Evolutionary conservation across 2,329 filamentous ascomycete species (phyloP), one percentile per base, ranked within the genome.

Genomic region (Colletotrichum brevisporum): DNA sequence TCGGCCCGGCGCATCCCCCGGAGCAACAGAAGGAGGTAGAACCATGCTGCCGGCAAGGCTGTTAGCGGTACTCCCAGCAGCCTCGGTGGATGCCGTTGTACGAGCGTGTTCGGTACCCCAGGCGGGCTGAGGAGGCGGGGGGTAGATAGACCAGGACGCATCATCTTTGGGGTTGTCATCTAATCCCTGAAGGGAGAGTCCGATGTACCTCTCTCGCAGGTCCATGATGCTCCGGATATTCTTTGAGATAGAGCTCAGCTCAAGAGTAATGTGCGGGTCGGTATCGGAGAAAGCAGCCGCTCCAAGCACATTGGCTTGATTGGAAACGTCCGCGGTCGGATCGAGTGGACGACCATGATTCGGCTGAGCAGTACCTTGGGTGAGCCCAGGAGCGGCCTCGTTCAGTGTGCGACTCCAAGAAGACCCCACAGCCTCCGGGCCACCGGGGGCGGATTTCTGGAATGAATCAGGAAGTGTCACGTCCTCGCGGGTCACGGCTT

Each of bases 181-280:
- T 8, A 91, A 87, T 10, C 92, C 88, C 77, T 99, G 96, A 21
- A 95, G 84, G 0, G 96, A 98, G 16, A 98, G 81, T 1, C 89
- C 85, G 60, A 98, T 93, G 80, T 98, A 99, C 75, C 94, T 97
- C 78, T 94, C 91, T 69, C 96, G 90, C 48, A 95, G 85, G 74
- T 98, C 94, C 53, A 98, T 82, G n/a, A 98, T 89, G 73, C 92
- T 92, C 78, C 97, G 93, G 64, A 99, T 94, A 73, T 96, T 97
- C 72, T 90, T 91, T 75, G 97, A 98, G 73, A 99, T 98, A 21
- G 90, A 88, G 74, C 89, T 90, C 72, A 99, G 83, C 81, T 99
- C 96, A 2, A 92, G 87, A 2, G 94, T 94, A 73, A 98, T 92
- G 60, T 92, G 91, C 47, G 92, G 89, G 74, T 97, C 94, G 53